Evolutionary conservation across 2,329 filamentous ascomycete species (phyloP).

Genomic region (Colletotrichum sp.): DNA sequence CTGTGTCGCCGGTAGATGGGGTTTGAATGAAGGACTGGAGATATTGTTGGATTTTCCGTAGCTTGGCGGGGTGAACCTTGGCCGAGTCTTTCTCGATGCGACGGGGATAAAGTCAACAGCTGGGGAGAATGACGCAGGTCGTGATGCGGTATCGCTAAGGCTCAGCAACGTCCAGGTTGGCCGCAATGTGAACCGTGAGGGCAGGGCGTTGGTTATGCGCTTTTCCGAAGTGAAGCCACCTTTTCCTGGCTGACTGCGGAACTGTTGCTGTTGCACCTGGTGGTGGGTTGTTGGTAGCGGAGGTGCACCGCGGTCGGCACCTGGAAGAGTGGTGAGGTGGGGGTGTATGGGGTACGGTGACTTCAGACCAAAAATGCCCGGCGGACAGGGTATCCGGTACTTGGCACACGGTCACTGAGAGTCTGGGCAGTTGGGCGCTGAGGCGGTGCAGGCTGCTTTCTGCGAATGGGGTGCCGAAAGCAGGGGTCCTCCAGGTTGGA

Average conservation of each 20-base stretch:
- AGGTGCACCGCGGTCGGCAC: background rate
- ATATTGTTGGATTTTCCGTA: background rate
- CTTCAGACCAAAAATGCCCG: background rate
- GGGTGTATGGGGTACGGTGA: slow-evolving; percentile 7
- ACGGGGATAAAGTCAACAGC: background rate
- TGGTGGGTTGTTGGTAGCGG: background rate
- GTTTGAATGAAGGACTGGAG: background rate
- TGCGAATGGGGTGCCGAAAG: slow-evolving; percentile 19
- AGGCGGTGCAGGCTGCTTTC: slow-evolving; percentile 16
- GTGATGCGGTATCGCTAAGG: background rate
- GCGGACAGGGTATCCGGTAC: background rate
- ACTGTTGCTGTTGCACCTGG: background rate
- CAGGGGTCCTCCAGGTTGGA: slow-evolving; percentile 7
- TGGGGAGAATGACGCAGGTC: background rate
- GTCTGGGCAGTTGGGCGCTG: slow-evolving; percentile 7
- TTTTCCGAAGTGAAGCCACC: slow-evolving; percentile 9
- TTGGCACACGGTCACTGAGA: background rate
- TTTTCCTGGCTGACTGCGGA: background rate
- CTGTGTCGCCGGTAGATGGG: background rate
- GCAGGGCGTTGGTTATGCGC: slow-evolving; percentile 5
- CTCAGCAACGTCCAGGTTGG: background rate
- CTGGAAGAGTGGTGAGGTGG: background rate
- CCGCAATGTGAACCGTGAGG: background rate
- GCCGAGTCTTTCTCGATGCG: background rate
- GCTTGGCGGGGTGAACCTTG: background rate